Evolutionary conservation across 2,329 filamentous ascomycete genomes (phyloP).

Genomic region (Corinectria fuckeliana): DNA sequence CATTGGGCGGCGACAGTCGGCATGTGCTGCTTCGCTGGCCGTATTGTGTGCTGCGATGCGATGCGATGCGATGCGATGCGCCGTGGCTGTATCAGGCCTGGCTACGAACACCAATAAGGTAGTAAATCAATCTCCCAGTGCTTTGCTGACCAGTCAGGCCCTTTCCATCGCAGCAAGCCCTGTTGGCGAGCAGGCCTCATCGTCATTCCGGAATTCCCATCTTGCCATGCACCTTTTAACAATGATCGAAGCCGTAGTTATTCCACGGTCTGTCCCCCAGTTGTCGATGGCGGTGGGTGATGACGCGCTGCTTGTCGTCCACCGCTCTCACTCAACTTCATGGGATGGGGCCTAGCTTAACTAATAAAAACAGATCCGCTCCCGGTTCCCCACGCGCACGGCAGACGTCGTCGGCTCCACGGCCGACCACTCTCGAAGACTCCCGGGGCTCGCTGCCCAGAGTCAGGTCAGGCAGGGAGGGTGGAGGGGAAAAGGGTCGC

Average conservation of each 20-base stretch:
- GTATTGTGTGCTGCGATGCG: neutral
- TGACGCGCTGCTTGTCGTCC: no score
- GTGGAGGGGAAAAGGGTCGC: constrained; percentile 10
- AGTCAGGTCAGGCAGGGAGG: no score
- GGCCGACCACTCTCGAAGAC: neutral
- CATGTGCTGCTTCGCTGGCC: neutral
- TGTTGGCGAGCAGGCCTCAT: neutral
- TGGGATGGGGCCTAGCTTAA: no score
- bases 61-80: neutral
- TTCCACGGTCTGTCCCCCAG: neutral
- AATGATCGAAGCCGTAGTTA: no score
- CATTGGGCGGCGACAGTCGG: constrained; percentile 13
- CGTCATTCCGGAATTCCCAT: neutral
- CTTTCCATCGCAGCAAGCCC: constrained; percentile 2
- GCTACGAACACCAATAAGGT: no score
- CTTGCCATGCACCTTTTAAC: neutral
- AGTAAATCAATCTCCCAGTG: neutral
- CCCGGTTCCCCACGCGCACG: neutral
- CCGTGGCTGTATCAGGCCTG: neutral
- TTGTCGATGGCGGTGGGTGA: no score
- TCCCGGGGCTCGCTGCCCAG: constrained; percentile 7
- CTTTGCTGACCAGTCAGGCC: constrained; percentile 3
- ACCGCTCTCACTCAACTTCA: no score
- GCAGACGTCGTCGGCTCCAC: neutral
- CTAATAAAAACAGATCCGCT: neutral